These are phyloP conservation scores for Coemansia aciculifera DNA, from an alignment of 192 early-diverging fungal genomes.

Conservation along the genomic window DNA sequence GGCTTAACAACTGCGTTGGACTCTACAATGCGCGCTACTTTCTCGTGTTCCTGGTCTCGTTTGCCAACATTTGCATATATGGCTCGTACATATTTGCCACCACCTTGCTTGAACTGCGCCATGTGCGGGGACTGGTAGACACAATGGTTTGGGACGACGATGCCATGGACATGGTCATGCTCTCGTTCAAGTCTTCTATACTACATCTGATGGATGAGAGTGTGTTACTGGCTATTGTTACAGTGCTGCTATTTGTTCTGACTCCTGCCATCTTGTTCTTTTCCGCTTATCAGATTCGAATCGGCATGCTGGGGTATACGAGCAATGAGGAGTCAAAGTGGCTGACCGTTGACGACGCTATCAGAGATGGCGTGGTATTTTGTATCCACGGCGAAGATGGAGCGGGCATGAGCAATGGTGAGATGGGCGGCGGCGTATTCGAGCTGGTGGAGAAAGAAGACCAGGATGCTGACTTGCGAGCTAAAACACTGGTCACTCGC, in stretches of 20 bases:
- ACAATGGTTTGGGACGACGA: slow-evolving; percentile 23
- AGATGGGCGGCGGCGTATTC: neutral
- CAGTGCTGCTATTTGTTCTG: slow-evolving; percentile 38
- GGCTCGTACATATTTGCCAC: slow-evolving; percentile 35
- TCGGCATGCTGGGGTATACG: slow-evolving; percentile 46
- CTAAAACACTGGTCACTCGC: slow-evolving; percentile 21
- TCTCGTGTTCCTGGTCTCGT: slow-evolving; percentile 42
- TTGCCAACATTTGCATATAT: slow-evolving; percentile 38
- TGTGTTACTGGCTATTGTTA: slow-evolving; percentile 26
- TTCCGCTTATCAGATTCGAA: slow-evolving; percentile 45
- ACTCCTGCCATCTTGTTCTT: slow-evolving; percentile 44
- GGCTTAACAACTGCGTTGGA: slow-evolving; percentile 58
- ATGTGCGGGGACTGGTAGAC: slow-evolving; percentile 24
- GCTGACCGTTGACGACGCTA: slow-evolving; percentile 42
- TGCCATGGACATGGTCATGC: slow-evolving; percentile 14
- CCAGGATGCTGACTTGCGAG: slow-evolving; percentile 29
- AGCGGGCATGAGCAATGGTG: slow-evolving; percentile 1
- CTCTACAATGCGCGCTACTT: slow-evolving; percentile 53
- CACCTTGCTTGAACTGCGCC: slow-evolving; percentile 40
- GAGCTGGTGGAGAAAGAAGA: slow-evolving; percentile 47
- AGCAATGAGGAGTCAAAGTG: slow-evolving; percentile 54
- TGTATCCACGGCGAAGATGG: slow-evolving; percentile 11
- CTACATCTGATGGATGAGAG: slow-evolving; percentile 37
- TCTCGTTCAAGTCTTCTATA: slow-evolving; percentile 38
- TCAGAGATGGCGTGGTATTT: slow-evolving; percentile 48